phyloP scores from a whole-genome alignment of 1,284 basidiomycete genomes.

The Macrocybe sp. region DNA sequence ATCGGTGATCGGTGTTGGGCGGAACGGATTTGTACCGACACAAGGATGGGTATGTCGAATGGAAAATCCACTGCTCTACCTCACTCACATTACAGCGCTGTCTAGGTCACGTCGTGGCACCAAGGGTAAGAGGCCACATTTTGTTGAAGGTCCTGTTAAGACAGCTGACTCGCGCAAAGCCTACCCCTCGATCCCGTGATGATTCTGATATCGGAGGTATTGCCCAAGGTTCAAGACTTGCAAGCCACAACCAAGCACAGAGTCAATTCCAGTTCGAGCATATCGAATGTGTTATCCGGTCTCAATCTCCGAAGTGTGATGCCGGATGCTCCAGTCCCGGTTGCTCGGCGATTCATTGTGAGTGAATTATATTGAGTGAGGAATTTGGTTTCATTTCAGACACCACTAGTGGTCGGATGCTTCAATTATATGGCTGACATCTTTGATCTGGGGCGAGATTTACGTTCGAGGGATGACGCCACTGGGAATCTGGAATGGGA shows the following conservation, averaged over 20 bases:
- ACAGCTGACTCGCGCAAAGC: constrained; percentile 30
- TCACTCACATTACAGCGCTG: constrained; percentile 1
- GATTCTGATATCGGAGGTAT: constrained; percentile 78
- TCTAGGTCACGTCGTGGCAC: constrained; percentile 79
- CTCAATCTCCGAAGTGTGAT: constrained; percentile 65
- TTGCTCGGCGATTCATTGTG: constrained; percentile 72
- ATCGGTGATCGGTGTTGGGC: constrained; percentile 64
- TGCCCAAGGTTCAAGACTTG: constrained; percentile 82
- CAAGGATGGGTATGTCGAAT: constrained; percentile 80
- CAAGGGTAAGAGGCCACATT: constrained; percentile 54
- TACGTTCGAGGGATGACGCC: constrained; percentile 86
- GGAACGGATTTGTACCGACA: constrained; percentile 88
- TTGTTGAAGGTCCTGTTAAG: not conserved
- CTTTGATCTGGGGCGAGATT: constrained; percentile 88
- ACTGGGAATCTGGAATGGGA: constrained; percentile 83
- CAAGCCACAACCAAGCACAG: constrained; percentile 57
- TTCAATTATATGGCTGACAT: constrained; percentile 85
- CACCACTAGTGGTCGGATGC: constrained; percentile 77
- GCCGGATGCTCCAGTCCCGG: constrained; percentile 60
- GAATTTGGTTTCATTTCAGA: constrained; percentile 5
- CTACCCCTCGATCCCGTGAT: constrained; percentile 84
- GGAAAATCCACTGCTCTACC: constrained; percentile 1
- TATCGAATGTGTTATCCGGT: constrained; percentile 66
- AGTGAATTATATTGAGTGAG: constrained; percentile 11
- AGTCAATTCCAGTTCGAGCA: constrained; percentile 57